Conservation (phyloP, 2,329 filamentous ascomycete species). For the Colletotrichum coccodes region DNA sequence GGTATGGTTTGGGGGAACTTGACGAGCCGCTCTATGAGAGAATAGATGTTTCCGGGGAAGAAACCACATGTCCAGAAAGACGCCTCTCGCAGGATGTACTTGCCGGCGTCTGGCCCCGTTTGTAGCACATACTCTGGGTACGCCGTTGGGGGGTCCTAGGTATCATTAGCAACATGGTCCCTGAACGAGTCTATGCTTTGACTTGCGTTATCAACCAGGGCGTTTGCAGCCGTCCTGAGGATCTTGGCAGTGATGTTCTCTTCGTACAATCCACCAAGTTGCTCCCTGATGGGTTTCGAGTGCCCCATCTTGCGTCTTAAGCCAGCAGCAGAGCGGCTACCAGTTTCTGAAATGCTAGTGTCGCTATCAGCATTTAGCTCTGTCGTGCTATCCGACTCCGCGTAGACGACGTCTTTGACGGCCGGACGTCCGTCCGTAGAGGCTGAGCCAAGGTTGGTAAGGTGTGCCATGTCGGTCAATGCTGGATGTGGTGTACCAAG, state of each 20-base stretch:
- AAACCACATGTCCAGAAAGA: constrained; percentile 50
- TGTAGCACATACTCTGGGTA: constrained; percentile 37
- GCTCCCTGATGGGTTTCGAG: constrained; percentile 12
- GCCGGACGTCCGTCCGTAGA: neutral
- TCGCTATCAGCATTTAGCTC: constrained; percentile 26
- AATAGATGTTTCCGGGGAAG: constrained; percentile 49
- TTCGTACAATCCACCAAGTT: constrained; percentile 27
- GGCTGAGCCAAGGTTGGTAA: neutral
- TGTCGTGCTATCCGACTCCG: constrained; percentile 16
- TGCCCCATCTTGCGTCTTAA: neutral
- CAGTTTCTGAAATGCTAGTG: constrained; percentile 18
- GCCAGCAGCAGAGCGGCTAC: neutral
- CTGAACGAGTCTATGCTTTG: neutral
- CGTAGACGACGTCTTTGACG: neutral
- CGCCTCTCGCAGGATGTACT: constrained; percentile 31
- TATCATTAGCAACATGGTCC: neutral
- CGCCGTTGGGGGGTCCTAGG: constrained; percentile 30
- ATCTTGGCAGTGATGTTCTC: constrained; percentile 36
- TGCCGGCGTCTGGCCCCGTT: constrained; percentile 31
- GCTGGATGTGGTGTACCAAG: neutral
- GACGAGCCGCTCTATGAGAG: constrained; percentile 44
- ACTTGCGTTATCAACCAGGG: constrained; percentile 31
- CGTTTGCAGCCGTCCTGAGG: constrained; percentile 29
- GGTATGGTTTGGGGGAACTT: constrained; percentile 42
- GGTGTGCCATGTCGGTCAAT: constrained; percentile 1